Evolutionary conservation across 148 eudicot species (phyloP), one percentile per base, ranked within the genome.

Genomic region (Gaultheria prostrata): DNA sequence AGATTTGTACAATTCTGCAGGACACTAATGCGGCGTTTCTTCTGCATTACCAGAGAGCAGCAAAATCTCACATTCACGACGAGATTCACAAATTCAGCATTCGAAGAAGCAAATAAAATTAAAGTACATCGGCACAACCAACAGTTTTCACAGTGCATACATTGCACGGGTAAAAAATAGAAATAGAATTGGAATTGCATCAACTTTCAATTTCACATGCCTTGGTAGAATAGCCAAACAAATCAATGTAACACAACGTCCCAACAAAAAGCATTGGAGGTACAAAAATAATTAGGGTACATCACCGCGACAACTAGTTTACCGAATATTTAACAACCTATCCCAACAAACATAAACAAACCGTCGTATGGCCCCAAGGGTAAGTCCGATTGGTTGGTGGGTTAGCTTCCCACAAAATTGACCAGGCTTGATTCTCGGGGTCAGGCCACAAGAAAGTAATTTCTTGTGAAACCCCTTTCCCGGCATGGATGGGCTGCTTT

Each of bases 281-380:
- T 10, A 57, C 17, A 56, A 17, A 63, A 28, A 49, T 39, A 39
- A 59, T 69, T 80, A 89, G 79, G 85, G 87, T 90, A 83, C 89
- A 87, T 48, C 70, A 76, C 82, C 84, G 80, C 69, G 82, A 77
- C 54, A 56, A 78, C 88, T 82, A 76, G 74, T 26, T 86, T 87
- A 85, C 76, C 77, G 76, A 81, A 80, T 74, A 86, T 74, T 85
- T 51, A 51, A 83, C 63, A 84, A 82, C 73, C 71, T 46, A 85
- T 54, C 77, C 71, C 84, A 83, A 78, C 57, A 79, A 85, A 86
- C 78, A 56, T 83, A 86, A 80, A 51, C 67, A 75, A 83, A 69
- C 65, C 83, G 80, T 53, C 77, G 85, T 39, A 39, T 39, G 43
- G 43, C 43, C 6, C 43, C 43, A 39, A 39, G 43, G 43, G 0